These are phyloP conservation scores for Aciculosporium take DNA, from an alignment of 2,329 filamentous ascomycete genomes.

Conservation along the genomic window DNA sequence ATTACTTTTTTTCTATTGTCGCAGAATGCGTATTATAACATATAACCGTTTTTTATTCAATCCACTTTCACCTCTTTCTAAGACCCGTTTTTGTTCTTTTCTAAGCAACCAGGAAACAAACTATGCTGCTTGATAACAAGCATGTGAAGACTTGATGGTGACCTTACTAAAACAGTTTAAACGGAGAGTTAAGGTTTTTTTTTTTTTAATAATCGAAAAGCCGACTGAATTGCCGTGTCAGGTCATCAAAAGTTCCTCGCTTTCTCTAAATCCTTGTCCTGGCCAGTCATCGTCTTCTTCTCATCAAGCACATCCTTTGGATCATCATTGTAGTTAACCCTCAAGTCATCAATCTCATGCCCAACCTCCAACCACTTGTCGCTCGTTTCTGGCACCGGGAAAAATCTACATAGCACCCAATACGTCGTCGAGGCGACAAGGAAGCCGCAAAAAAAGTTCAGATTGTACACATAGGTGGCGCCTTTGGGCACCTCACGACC, in stretches of 20 bases:
- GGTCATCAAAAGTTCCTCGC: slow-evolving; percentile 7
- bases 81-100: not conserved
- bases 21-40: too few species aligned
- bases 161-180: too few species aligned
- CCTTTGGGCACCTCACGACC: slow-evolving; percentile 57
- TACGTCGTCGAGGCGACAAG: slow-evolving; percentile 54
- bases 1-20: not conserved
- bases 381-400: slow-evolving; percentile 60
- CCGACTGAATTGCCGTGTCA: not conserved
- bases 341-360: slow-evolving; percentile 42
- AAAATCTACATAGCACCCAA: slow-evolving; percentile 53
- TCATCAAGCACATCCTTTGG: slow-evolving; percentile 26
- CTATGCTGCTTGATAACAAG: too few species aligned
- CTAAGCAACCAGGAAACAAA: not conserved
- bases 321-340: slow-evolving; percentile 31
- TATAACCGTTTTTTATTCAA: too few species aligned
- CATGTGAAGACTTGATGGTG: too few species aligned
- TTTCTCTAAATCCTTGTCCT: slow-evolving; percentile 3
- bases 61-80: too few species aligned
- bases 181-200: not conserved
- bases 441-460: slow-evolving; percentile 85
- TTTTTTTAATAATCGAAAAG: not conserved
- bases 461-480: slow-evolving; percentile 72
- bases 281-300: slow-evolving; percentile 10
- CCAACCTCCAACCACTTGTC: slow-evolving; percentile 66